These are phyloP conservation scores for Coprinellus micaceus DNA, from an alignment of 768 basidiomycete species.

Conservation along the genomic window DNA sequence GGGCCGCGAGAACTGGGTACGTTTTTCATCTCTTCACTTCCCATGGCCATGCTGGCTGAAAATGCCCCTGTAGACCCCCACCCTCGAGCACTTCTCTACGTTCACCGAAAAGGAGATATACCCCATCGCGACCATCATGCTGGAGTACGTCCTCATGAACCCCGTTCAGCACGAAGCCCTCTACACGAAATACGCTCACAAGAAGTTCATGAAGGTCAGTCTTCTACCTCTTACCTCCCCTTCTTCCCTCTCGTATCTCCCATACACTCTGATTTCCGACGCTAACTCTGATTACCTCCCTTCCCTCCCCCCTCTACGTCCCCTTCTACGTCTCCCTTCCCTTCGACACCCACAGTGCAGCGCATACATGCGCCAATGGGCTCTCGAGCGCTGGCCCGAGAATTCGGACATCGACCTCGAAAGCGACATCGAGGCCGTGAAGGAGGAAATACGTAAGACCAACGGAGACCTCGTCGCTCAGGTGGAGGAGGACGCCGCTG, in stretches of 20 bases:
- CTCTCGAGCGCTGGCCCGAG: constrained; percentile 69
- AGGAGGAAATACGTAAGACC: constrained; percentile 30
- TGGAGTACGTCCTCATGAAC: constrained; percentile 80
- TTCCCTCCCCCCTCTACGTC: too few species aligned
- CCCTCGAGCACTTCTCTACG: constrained; percentile 90
- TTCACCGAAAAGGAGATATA: constrained; percentile 82
- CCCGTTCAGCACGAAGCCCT: constrained; percentile 77
- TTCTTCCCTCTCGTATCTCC: neutral
- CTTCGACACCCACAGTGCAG: constrained; percentile 59
- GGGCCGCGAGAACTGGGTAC: constrained; percentile 83
- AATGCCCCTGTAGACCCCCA: constrained; percentile 53
- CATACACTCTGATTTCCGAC: too few species aligned
- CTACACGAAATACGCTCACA: constrained; percentile 89
- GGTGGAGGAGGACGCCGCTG: constrained; percentile 12
- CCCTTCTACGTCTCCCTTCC: neutral
- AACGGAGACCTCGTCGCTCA: constrained; percentile 8
- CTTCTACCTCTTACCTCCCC: neutral
- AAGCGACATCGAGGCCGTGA: constrained; percentile 56
- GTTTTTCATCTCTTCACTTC: constrained; percentile 24
- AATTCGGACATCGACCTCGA: constrained; percentile 54
- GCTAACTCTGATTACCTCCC: too few species aligned
- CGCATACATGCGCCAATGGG: constrained; percentile 83
- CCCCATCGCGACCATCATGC: constrained; percentile 87
- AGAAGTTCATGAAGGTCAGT: constrained; percentile 80
- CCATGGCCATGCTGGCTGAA: constrained; percentile 4